phyloP scores from a whole-genome alignment of 1,139 yeast species.

The Entelexis paramagnoliae region DNA sequence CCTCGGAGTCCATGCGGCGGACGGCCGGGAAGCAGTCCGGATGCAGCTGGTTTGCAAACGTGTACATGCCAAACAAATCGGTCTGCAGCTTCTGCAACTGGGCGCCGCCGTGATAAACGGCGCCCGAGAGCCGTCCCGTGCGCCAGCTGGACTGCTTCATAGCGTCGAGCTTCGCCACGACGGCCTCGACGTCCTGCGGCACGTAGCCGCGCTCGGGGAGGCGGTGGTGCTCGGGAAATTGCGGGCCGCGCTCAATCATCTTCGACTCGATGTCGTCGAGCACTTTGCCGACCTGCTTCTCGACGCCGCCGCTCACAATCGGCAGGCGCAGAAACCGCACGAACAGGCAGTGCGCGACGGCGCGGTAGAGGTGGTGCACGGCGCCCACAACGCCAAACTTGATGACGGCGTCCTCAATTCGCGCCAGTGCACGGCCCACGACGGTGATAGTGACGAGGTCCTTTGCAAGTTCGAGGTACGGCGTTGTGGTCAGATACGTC shows the following conservation, averaged over 20 bases:
- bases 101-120: conserved; percentile 89
- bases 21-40: conserved; percentile 97
- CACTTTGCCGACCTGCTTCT: conserved; percentile 16
- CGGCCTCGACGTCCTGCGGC: conserved; percentile 47
- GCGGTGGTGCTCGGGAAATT: conserved; percentile 13
- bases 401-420: conserved; percentile 19
- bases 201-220: conserved; percentile 44
- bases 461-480: conserved; percentile 7
- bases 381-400: conserved; percentile 17
- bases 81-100: conserved; percentile 64
- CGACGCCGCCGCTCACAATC: conserved; percentile 14
- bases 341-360: background rate
- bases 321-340: conserved; percentile 16
- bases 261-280: conserved; percentile 19
- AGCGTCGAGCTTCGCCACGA: conserved; percentile 42
- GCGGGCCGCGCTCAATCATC: conserved; percentile 21
- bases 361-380: conserved; percentile 12
- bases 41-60: conserved; percentile 88
- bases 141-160: conserved; percentile 71
- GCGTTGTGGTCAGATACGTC: conserved; percentile 8
- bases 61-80: conserved; percentile 60
- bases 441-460: conserved; percentile 14
- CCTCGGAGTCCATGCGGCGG: conserved; percentile 92
- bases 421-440: conserved; percentile 14
- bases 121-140: conserved; percentile 81